Evolutionary conservation across 208 protist genomes (phyloP), one percentile per base, ranked within the genome.

Genomic region (Trypanosoma platydactyli): DNA sequence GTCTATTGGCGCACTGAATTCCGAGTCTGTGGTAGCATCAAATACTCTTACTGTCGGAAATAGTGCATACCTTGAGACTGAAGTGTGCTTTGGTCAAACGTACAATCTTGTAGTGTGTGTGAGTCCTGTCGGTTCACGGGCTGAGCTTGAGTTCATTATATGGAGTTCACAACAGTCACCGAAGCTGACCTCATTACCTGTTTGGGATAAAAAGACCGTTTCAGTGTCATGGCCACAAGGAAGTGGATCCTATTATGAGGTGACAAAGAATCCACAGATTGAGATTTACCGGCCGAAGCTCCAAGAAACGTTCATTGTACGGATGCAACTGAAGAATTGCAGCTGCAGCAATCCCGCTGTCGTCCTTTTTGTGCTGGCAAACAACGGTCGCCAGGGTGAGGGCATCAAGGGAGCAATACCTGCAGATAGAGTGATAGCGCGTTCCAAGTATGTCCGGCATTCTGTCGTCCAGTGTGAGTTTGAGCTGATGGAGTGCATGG

Each of bases 211-310:
- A 65, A 59, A 91, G 46, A 73, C 58, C 50, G 64, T 89, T 22
- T 20, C 30, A 11, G 67, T 82, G 1, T 53, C 63, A 38, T 94
- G 88, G 91, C 51, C 40, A 41, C 46, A 68, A 22, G 82, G 81
- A 52, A 89, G 83, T 64, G 83, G 83, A 15, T 79, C 73, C 51
- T 96, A 84, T 64, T 90, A 96, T 71, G 77, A 88, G 11, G 77
- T 78, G 22, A 80, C 51, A 45, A 48, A 71, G 15, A 84, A 96
- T 59, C 91, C 91, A 24, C 91, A 96, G 71, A 71, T 96, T 42
- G 91, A 96, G 72, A 68, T 96, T 48, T 81, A 75, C 22, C 71
- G 77, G 24, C 58, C 79, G 33, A 69, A 60, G 27, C 50, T 79
- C 0, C 40, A 76, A 38, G 73, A 84, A 40, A 74, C 76, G 5